Conservation (phyloP, 2,329 filamentous ascomycete genomes). For the Ascosphaera pollenicola region DNA sequence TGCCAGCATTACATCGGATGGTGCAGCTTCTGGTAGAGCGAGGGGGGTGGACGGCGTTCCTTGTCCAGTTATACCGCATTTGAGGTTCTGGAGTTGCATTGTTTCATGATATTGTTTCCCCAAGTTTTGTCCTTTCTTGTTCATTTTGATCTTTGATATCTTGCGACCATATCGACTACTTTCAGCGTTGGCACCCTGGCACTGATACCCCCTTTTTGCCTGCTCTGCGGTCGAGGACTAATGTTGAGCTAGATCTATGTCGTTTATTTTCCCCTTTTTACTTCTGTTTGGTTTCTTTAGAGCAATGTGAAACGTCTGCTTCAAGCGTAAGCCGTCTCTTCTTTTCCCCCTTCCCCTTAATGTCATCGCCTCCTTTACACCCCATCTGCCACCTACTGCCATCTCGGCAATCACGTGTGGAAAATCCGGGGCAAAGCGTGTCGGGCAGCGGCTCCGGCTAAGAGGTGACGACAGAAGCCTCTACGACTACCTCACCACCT, state of each 20-base stretch:
- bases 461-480: not conserved
- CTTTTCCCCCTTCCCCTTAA: not conserved
- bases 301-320: not conserved
- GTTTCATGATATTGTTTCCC: no score
- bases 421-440: not conserved
- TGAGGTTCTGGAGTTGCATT: not conserved
- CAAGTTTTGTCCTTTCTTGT: no score
- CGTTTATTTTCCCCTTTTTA: not conserved
- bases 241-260: not conserved
- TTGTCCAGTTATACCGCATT: not conserved
- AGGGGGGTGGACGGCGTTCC: not conserved
- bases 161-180: not conserved
- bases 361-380: not conserved
- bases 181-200: not conserved
- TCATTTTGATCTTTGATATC: not conserved
- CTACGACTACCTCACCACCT: not conserved
- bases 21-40: conserved; percentile 84
- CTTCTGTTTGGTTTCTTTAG: not conserved
- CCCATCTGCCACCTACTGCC: not conserved
- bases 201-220: not conserved
- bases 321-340: not conserved
- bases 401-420: not conserved
- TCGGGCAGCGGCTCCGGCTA: not conserved
- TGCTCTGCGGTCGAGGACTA: not conserved
- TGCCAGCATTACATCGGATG: conserved; percentile 99